phyloP scores from a whole-genome alignment of 169 alveolate species.

The Plasmodium fragile region DNA sequence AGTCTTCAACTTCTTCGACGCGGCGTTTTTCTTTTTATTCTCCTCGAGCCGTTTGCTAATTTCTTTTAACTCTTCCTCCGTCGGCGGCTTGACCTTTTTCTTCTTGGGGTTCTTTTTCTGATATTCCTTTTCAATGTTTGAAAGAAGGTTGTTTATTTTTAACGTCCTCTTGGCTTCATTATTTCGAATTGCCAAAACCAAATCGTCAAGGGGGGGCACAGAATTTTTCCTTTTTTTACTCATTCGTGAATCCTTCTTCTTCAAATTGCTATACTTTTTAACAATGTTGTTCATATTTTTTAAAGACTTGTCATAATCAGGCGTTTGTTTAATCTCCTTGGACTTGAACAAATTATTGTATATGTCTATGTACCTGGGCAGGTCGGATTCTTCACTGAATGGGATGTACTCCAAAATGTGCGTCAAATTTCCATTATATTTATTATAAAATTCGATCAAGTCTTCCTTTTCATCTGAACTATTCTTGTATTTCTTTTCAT shows the following conservation, averaged over 20 bases:
- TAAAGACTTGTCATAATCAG: conserved; percentile 17
- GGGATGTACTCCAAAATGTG: conserved; percentile 81
- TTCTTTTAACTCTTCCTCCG: conserved; percentile 52
- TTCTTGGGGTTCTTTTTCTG: conserved; percentile 35
- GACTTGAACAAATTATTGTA: conserved; percentile 65
- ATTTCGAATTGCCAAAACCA: conserved; percentile 59
- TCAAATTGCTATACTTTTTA: neutral
- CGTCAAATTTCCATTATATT: conserved; percentile 80
- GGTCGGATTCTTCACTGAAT: conserved; percentile 79
- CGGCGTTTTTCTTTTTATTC: conserved; percentile 23
- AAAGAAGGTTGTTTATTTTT: conserved; percentile 16
- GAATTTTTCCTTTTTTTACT: conserved; percentile 6
- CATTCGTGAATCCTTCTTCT: conserved; percentile 4
- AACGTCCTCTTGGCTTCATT: conserved; percentile 56
- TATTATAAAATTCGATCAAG: conserved; percentile 81
- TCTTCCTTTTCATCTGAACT: conserved; percentile 85
- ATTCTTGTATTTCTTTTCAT: conserved; percentile 77
- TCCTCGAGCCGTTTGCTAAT: conserved; percentile 56
- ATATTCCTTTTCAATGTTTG: conserved; percentile 31
- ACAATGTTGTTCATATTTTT: conserved; percentile 30
- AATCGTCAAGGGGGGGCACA: conserved; percentile 39
- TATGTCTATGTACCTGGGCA: conserved; percentile 77
- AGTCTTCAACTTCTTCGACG: conserved; percentile 10
- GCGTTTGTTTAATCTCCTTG: conserved; percentile 36
- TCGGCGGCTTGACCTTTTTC: conserved; percentile 39